Base-by-base conservation (phyloP, 2,329 filamentous ascomycete genomes). In the Microthyrium microscopicum region DNA sequence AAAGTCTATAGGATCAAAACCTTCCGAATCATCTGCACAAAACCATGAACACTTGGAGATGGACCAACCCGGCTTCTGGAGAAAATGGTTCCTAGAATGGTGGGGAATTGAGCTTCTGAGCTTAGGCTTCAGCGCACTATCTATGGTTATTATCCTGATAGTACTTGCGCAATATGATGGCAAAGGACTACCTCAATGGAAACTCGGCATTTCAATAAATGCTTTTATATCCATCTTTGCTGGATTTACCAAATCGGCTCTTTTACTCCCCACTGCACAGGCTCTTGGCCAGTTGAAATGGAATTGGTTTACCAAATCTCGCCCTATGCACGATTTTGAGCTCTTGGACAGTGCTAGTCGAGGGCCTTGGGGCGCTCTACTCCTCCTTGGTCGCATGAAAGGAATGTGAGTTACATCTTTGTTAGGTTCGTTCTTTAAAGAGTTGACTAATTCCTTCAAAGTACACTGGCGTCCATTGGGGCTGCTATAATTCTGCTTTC, bases 231-330 rank as follows among this genome's bases (percentile, higher is more conserved):
- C 52, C 1, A 27, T 53, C 3, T 35, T 53, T n/a, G 40, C 41
- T 15, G 48, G 44, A 3, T 35, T 51, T 11, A 44, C 50, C 40
- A 52, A 51, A 35, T 45, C 46, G 1, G 40, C 45, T 8, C 42
- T 55, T 39, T 40, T 46, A 4, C 44, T 50, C 18, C 41, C 46
- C 2, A 40, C 53, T 21, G 44, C 44, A 3, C 49, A 53, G 33
- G 45, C 39, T 12, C 30, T 54, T n/a, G 45, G 46, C 7, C 52
- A 53, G 33, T 36, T 54, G 11, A 56, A 55, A 38, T 55, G 50
- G 51, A 42, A 47, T 2, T 29, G 28, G 28, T 54, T 53, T 43
- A 46, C 5, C 7, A 28, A 27, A 5, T 5, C 19, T 24, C 43
- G 19, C 12, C 20, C 11, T 9, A 13, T 31, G 16, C 26, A 26